Conservation (phyloP, 2,329 filamentous ascomycete genomes). For the Fusarium avenaceum region DNA sequence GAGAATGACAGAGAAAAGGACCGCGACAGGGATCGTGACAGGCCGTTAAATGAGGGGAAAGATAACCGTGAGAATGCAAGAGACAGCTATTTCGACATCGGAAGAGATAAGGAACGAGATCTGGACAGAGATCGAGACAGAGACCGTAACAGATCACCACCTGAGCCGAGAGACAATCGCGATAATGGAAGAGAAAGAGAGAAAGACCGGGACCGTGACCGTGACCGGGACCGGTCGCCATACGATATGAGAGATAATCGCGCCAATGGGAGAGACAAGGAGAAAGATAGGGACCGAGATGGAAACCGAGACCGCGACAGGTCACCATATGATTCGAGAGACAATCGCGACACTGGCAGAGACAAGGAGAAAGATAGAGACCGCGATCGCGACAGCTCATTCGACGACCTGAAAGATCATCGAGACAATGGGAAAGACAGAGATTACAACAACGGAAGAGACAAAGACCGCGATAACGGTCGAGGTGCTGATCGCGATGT, state of each 20-base stretch:
- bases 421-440: not conserved
- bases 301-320: not conserved
- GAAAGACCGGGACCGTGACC: conserved; percentile 13
- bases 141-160: conserved; percentile 8
- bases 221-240: conserved; percentile 2
- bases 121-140: conserved; percentile 19
- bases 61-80: not conserved
- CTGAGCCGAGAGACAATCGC: conserved; percentile 10
- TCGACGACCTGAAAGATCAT: not conserved
- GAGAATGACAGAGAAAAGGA: conserved; percentile 5
- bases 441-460: not conserved
- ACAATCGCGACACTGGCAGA: not conserved
- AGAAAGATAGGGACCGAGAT: not conserved
- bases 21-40: conserved; percentile 2
- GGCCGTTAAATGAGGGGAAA: conserved; percentile 16
- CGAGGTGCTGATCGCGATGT: not conserved
- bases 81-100: conserved; percentile 6
- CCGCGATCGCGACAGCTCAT: not conserved
- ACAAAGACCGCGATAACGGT: not conserved
- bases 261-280: not conserved
- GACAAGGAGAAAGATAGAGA: not conserved
- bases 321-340: not conserved
- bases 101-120: conserved; percentile 18
- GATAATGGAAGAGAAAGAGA: conserved; percentile 14
- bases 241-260: not conserved